Evolutionary conservation across 352 stramenopile species (phyloP).

Genomic region (Globisporangium carolinianum): DNA sequence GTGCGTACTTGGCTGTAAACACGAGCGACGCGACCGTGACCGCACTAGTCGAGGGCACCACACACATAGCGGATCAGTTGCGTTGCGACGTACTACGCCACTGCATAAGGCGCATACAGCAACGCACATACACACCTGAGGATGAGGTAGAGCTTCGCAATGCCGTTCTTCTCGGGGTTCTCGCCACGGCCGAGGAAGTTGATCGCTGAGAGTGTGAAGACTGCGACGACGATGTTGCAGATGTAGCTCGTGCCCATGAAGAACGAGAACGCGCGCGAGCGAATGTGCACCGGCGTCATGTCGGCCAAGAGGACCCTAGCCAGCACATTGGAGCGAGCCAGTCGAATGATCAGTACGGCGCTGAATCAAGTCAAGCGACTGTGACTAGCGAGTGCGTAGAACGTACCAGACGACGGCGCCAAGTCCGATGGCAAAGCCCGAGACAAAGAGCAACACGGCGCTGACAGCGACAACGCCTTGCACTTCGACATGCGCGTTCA

Average conservation of each 20-base stretch:
- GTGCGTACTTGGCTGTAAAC: constrained; percentile 48
- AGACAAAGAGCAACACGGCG: constrained; percentile 77
- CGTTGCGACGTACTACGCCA: no score
- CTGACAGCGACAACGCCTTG: constrained; percentile 66
- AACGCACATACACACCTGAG: constrained; percentile 23
- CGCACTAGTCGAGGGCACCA: constrained; percentile 15
- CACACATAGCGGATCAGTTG: no score
- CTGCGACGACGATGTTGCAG: constrained; percentile 77
- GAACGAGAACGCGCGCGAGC: constrained; percentile 73
- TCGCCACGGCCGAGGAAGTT: constrained; percentile 49
- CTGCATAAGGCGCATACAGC: not conserved
- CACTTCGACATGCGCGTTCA: constrained; percentile 35
- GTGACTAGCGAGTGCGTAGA: no score
- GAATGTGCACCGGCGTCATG: constrained; percentile 84
- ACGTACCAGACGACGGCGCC: constrained; percentile 72
- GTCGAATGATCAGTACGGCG: not conserved
- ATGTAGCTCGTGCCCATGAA: constrained; percentile 85
- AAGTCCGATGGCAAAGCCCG: constrained; percentile 78
- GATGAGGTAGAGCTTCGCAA: constrained; percentile 84
- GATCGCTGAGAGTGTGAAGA: constrained; percentile 77
- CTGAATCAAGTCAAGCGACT: no score
- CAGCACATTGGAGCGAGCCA: not conserved
- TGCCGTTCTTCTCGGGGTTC: constrained; percentile 74
- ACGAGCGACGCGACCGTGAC: constrained; percentile 28
- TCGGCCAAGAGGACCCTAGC: constrained; percentile 79